Evolutionary conservation across 495 filamentous ascomycete genomes (phyloP).

Genomic region (Tuber microsphaerosporum): DNA sequence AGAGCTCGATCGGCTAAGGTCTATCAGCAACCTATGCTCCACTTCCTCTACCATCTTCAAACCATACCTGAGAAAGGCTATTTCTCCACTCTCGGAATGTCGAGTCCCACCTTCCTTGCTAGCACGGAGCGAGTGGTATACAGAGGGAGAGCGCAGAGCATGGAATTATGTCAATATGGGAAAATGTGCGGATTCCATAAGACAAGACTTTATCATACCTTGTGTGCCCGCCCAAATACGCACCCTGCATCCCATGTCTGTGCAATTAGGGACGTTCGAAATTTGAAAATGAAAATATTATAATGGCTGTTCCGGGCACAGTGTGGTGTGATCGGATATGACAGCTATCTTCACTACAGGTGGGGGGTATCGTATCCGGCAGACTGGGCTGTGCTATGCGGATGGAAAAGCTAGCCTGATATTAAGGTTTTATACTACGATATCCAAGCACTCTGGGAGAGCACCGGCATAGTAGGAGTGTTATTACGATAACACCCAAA

Average conservation of each 20-base stretch:
- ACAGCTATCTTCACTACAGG: background rate
- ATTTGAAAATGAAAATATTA: background rate
- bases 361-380: background rate
- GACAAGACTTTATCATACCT: background rate
- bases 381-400: background rate
- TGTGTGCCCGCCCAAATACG: background rate
- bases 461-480: background rate
- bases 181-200: background rate
- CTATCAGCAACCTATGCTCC: background rate
- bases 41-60: background rate
- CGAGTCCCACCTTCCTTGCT: background rate
- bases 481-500: background rate
- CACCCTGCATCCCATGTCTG: background rate
- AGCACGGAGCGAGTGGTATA: background rate
- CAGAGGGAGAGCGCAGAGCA: background rate
- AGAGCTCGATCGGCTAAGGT: background rate
- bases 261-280: background rate
- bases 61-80: background rate
- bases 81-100: background rate
- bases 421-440: conserved; percentile 3
- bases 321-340: background rate
- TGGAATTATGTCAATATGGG: background rate
- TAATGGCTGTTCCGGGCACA: background rate
- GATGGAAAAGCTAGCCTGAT: background rate
- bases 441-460: background rate